Base-by-base conservation (phyloP, 1,284 basidiomycete species). In the Leccinum angustisporum region DNA sequence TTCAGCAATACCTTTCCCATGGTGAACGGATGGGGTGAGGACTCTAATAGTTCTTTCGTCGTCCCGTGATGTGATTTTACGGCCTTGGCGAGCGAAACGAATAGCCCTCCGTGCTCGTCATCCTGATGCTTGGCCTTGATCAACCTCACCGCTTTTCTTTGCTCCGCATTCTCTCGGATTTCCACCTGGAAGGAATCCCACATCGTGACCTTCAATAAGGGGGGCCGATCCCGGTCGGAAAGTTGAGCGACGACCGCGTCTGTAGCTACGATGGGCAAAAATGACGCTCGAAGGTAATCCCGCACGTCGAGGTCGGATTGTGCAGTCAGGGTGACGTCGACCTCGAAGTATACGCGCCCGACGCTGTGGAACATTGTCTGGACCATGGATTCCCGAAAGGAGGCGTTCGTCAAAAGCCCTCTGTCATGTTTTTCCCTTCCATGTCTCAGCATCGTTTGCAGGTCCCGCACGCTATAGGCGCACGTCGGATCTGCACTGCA, bases 141-240 rank as follows among this genome's bases (percentile, higher is more conserved):
- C 2, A 9, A 3, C 25, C 31, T 46, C 10, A 51, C 57, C 2
- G 31, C 46, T 5, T 57, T 56, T 5, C 63, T 18, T 30, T 65
- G 57, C 0, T 14, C 25, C 0, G 21, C 2, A 2, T 57, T 43
- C 52, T 55, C 16, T 34, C 21, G 36, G 18, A 64, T 31, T 0
- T 16, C 1, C 1, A 21, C 16, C 4, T 38, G n/a, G 27, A 65
- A 65, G 0, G 4, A 1, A 27, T 65, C 64, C 63, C 63, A 65
- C 9, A 14, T 3, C 0, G 63, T 65, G 7, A 65, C 40, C 30
- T 36, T 65, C 11, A 65, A 14, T 4, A 65, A 56, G 0, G 56
- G 64, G 2, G 63, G 53, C 9, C 56, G 38, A 4, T 65, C 58
- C 0, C 50, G 43, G 5, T 57, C 31, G 0, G 27, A n/a, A 5